A percentile compares a stretch with the other conserved stretches of the same genome.
phyloP scores from a whole-genome alignment of 202 grass and related monocot species.

The Dendrocalamus latiflorus region DNA sequence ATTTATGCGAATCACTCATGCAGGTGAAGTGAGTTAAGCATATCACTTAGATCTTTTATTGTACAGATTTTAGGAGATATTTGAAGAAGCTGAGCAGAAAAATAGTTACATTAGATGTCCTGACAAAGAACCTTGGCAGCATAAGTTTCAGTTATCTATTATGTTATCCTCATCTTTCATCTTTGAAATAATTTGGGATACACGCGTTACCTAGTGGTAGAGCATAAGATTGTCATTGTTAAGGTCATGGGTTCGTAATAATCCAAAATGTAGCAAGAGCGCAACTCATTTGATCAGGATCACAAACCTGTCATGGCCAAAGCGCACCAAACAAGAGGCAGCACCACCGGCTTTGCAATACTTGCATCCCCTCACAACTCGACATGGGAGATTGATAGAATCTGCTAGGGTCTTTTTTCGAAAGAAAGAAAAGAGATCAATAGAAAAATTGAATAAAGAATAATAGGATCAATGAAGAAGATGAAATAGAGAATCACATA shows the following conservation, averaged over 20 bases:
- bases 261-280: not conserved
- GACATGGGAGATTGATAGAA: slow-evolving; percentile 68
- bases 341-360: slow-evolving; percentile 60
- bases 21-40: not conserved
- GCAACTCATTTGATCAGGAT: slow-evolving; percentile 6
- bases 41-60: not conserved
- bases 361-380: slow-evolving; percentile 74
- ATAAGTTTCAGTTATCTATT: not conserved
- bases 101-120: not conserved
- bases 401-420: slow-evolving; percentile 54
- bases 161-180: not conserved
- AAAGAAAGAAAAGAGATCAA: slow-evolving; percentile 23
- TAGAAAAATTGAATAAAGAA: not conserved
- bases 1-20: not conserved
- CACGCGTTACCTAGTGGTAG: not conserved
- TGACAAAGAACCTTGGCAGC: not conserved
- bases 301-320: slow-evolving; percentile 60
- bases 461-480: not conserved
- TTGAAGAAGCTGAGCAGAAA: not conserved
- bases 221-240: not conserved
- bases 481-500: not conserved
- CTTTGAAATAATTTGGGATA: not conserved
- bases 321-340: slow-evolving; percentile 73
- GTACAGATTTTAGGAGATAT: not conserved
- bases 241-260: not conserved